phyloP scores from a whole-genome alignment of 2,329 filamentous ascomycete genomes.

The Fusarium sp. region DNA sequence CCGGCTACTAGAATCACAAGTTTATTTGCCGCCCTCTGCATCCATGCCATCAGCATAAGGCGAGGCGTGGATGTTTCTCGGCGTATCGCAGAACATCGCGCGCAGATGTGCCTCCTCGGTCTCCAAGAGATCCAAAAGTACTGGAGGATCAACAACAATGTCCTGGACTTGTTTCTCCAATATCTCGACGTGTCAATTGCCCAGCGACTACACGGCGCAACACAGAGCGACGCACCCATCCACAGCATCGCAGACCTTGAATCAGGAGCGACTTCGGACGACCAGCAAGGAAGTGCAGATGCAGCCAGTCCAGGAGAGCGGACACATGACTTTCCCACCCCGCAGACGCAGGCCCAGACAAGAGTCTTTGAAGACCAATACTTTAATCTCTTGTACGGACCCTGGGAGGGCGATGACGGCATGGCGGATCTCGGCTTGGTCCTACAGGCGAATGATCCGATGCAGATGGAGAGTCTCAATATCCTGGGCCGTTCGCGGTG shows the following conservation, averaged over 20 bases:
- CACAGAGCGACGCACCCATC: slow-evolving; percentile 17
- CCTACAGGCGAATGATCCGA: slow-evolving; percentile 47
- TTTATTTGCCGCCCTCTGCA: slow-evolving; percentile 53
- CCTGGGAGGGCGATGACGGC: slow-evolving; percentile 52
- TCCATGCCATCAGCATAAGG: slow-evolving; percentile 52
- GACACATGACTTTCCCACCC: slow-evolving; percentile 20
- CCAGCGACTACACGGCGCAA: slow-evolving; percentile 46
- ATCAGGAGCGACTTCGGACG: background rate
- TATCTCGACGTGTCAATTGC: slow-evolving; percentile 54
- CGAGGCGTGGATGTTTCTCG: slow-evolving; percentile 49
- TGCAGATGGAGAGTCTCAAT: slow-evolving; percentile 46
- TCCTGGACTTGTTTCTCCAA: slow-evolving; percentile 53
- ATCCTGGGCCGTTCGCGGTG: slow-evolving; percentile 47
- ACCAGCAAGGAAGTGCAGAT: background rate
- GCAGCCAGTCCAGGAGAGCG: background rate
- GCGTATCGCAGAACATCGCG: slow-evolving; percentile 52
- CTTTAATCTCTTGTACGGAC: slow-evolving; percentile 49
- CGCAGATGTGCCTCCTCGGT: slow-evolving; percentile 53
- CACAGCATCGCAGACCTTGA: slow-evolving; percentile 2
- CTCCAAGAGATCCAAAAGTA: slow-evolving; percentile 55
- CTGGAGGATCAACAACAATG: slow-evolving; percentile 55
- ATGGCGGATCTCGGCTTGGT: slow-evolving; percentile 51
- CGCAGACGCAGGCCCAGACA: slow-evolving; percentile 34
- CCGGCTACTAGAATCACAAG: slow-evolving; percentile 48
- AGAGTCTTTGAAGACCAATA: slow-evolving; percentile 52